A percentile compares a stretch with the other conserved stretches of the same genome.
Conservation (phyloP, 2,329 filamentous ascomycete species). For the Talaromyces sp. region DNA sequence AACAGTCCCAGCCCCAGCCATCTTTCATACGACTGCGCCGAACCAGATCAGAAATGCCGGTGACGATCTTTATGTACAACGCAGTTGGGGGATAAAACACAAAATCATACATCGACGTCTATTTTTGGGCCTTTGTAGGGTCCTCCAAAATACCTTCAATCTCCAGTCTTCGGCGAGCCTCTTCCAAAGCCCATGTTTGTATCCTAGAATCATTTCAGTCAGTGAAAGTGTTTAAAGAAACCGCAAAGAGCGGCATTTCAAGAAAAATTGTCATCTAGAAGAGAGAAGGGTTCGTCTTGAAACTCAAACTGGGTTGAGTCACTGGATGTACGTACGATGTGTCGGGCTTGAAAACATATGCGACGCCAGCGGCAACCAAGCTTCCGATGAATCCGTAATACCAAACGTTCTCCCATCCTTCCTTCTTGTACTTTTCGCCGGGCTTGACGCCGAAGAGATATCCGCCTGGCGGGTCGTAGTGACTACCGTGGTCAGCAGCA, state of each 20-base stretch:
- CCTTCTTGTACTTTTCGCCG: conserved; percentile 89
- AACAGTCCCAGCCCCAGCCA: conserved; percentile 21
- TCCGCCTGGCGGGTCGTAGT: conserved; percentile 83
- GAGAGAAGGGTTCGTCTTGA: background rate
- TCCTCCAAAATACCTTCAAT: conserved; percentile 90
- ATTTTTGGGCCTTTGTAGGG: conserved; percentile 54
- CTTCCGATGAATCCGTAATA: conserved; percentile 80
- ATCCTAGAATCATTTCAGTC: conserved; percentile 56
- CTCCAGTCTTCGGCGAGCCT: conserved; percentile 91
- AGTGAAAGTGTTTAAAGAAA: background rate
- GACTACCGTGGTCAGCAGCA: conserved; percentile 57
- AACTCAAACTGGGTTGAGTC: background rate
- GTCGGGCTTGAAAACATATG: conserved; percentile 95
- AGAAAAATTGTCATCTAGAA: background rate
- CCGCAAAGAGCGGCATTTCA: background rate
- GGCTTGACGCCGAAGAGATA: conserved; percentile 95
- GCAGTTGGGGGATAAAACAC: conserved; percentile 24
- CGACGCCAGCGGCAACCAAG: conserved; percentile 65
- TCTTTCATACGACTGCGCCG: conserved; percentile 17
- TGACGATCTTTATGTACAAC: conserved; percentile 38
- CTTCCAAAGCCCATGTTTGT: conserved; percentile 98
- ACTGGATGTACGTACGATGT: conserved; percentile 70
- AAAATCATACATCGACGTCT: conserved; percentile 25
- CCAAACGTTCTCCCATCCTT: conserved; percentile 90
- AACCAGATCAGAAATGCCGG: conserved; percentile 23